A percentile compares a stretch with the other conserved stretches of the same genome.
These are phyloP conservation scores for Mortierella claussenii DNA, from an alignment of 192 early-diverging fungal genomes.

Conservation along the genomic window DNA sequence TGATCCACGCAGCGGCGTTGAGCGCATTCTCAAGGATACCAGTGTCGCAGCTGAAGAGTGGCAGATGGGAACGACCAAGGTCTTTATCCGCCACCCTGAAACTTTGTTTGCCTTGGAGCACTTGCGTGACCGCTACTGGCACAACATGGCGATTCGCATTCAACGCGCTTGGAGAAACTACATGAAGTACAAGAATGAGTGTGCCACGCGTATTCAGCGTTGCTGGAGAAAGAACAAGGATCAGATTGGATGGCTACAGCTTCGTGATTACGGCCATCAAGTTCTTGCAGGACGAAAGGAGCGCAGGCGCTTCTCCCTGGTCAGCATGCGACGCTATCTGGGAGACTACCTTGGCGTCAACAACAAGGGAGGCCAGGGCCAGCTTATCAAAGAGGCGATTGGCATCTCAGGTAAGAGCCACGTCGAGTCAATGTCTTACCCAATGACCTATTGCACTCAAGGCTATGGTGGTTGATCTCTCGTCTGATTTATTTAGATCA, in stretches of 20 bases:
- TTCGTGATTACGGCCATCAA: constrained; percentile 94
- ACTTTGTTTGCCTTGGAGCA: constrained; percentile 92
- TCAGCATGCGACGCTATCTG: constrained; percentile 83
- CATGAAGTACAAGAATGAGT: constrained; percentile 71
- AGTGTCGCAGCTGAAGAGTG: constrained; percentile 88
- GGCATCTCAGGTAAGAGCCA: constrained; percentile 56
- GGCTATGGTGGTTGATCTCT: no score
- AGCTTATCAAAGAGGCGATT: constrained; percentile 60
- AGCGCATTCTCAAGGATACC: constrained; percentile 87
- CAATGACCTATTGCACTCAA: no score
- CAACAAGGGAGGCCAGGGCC: constrained; percentile 54
- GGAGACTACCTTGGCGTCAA: constrained; percentile 91
- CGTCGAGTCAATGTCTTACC: no score
- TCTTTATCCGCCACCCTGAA: constrained; percentile 96
- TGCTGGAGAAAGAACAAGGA: constrained; percentile 83
- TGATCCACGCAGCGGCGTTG: constrained; percentile 72
- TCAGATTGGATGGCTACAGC: constrained; percentile 87
- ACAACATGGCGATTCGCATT: constrained; percentile 93
- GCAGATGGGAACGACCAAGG: constrained; percentile 96
- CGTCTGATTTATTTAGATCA: no score
- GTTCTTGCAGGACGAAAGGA: constrained; percentile 93
- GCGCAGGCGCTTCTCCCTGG: constrained; percentile 86
- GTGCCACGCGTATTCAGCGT: constrained; percentile 79
- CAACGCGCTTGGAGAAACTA: constrained; percentile 90
- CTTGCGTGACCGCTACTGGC: constrained; percentile 95